Conservation (phyloP, 2,329 filamentous ascomycete genomes). For the Verticillium dahliae region DNA sequence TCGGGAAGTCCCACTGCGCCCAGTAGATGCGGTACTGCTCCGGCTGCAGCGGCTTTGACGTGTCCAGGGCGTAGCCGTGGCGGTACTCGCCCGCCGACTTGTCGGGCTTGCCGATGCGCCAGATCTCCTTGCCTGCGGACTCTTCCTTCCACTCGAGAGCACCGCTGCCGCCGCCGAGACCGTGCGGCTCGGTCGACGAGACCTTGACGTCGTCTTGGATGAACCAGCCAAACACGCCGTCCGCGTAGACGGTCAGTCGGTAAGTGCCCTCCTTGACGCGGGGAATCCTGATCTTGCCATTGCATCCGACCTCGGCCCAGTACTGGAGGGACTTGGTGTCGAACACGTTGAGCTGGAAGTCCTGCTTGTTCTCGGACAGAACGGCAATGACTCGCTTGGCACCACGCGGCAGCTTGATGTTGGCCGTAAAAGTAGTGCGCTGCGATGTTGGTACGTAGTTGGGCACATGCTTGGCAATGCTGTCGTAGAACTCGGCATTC, state of each 20-base stretch:
- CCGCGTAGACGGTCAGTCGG: constrained; percentile 55
- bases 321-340: constrained; percentile 54
- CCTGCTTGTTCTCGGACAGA: constrained; percentile 28
- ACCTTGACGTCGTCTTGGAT: constrained; percentile 42
- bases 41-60: constrained; percentile 40
- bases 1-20: constrained; percentile 51
- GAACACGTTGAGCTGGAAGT: constrained; percentile 35
- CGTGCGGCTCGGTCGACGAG: constrained; percentile 16
- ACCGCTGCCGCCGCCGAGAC: constrained; percentile 1
- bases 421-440: constrained; percentile 42
- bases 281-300: constrained; percentile 44
- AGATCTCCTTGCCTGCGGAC: constrained; percentile 50
- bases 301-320: constrained; percentile 45
- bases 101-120: constrained; percentile 56
- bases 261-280: constrained; percentile 52
- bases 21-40: constrained; percentile 58
- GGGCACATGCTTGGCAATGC: constrained; percentile 50
- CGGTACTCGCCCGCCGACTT: constrained; percentile 54
- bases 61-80: constrained; percentile 46
- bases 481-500: constrained; percentile 56
- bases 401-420: constrained; percentile 41
- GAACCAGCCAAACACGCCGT: constrained; percentile 55
- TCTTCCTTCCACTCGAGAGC: constrained; percentile 46
- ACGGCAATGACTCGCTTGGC: constrained; percentile 48
- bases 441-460: constrained; percentile 48